Base-by-base conservation (phyloP, 371 early-diverging fungal genomes). In the Choanephora cucurbitarum region DNA sequence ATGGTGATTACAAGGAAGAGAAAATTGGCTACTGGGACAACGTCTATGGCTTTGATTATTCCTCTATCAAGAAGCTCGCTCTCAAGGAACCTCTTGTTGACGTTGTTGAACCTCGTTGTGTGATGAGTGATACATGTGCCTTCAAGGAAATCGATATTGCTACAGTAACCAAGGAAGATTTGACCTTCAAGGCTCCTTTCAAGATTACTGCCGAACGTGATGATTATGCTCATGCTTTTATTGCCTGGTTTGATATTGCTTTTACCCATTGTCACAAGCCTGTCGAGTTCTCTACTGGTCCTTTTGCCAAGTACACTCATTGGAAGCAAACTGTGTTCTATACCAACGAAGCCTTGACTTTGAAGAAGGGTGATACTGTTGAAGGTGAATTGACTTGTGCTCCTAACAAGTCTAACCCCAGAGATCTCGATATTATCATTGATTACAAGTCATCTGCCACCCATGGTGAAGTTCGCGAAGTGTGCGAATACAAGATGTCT, bases 301-400 rank as follows among this genome's bases (percentile, higher is more conserved):
- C 97, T 6, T 79, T 83, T 52, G 81, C 89, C 43, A 86, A 88
- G 75, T 91, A 92, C 67, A 99, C 99, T 39, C 99, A 99, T 74
- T 99, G 99, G 99, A 97, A 97, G 82, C 98, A 98, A 74, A 96
- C 97, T 19, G 88, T 95, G 24, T 96, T 98, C 62, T 94, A 94
- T 73, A 86, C 87, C 6, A 74, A 73, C 23, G 87, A 91, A 22
- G 75, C 85, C n/a, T 66, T 91, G 66, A 82, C 84, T 17, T 73
- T 88, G 64, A 81, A 83, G 69, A 67, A 80, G 57, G 95, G 91
- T 39, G 97, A 97, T 59, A 75, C 62, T 49, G 89, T 99, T 68
- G 75, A 77, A 44, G 98, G 99, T 34, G 73, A 65, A 37, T 70
- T 99, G 28, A 70, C 77, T 37, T 92, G 96, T 57, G 70, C 79